Evolutionary conservation across 306 rosid genomes (phyloP).

Genomic region (Corylus heterophylla): DNA sequence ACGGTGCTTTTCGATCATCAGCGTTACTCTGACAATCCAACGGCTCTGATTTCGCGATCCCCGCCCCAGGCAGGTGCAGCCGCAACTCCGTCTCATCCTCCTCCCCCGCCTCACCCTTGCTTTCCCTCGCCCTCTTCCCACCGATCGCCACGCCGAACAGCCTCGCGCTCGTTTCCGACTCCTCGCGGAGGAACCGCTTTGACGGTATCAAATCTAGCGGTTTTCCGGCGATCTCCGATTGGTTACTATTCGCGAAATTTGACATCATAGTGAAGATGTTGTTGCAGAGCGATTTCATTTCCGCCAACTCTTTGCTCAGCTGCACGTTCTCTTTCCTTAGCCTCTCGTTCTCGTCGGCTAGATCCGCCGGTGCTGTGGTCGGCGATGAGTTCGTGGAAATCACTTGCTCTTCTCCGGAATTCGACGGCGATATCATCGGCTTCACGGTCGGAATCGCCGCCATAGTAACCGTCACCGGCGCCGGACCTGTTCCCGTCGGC

Average conservation of each 20-base stretch:
- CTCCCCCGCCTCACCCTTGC: constrained; percentile 35
- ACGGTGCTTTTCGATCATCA: constrained; percentile 42
- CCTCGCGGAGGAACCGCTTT: constrained; percentile 29
- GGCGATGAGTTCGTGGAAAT: constrained; percentile 65
- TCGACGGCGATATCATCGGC: constrained; percentile 51
- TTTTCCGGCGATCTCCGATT: constrained; percentile 33
- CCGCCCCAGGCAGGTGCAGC: constrained; percentile 39
- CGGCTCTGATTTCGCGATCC: constrained; percentile 58
- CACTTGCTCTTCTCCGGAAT: constrained; percentile 75
- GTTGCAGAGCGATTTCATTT: constrained; percentile 73
- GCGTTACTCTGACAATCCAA: constrained; percentile 32
- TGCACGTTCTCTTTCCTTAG: constrained; percentile 67
- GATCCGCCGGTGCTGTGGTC: constrained; percentile 52
- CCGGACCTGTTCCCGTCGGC: constrained; percentile 14
- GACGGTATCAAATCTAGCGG: constrained; percentile 65
- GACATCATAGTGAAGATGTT: constrained; percentile 70
- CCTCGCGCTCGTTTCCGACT: constrained; percentile 44
- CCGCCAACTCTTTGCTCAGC: constrained; percentile 66
- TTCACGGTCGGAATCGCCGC: constrained; percentile 31
- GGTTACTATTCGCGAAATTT: constrained; percentile 38
- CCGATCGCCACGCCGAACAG: constrained; percentile 71
- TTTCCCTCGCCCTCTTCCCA: constrained; percentile 61
- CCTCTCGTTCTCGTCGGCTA: constrained; percentile 81
- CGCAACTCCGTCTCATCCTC: constrained; percentile 51
- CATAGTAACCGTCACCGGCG: constrained; percentile 18